Base-by-base conservation (phyloP, 164 flowering plant genomes). In the Magnolia kwangsiensis region DNA sequence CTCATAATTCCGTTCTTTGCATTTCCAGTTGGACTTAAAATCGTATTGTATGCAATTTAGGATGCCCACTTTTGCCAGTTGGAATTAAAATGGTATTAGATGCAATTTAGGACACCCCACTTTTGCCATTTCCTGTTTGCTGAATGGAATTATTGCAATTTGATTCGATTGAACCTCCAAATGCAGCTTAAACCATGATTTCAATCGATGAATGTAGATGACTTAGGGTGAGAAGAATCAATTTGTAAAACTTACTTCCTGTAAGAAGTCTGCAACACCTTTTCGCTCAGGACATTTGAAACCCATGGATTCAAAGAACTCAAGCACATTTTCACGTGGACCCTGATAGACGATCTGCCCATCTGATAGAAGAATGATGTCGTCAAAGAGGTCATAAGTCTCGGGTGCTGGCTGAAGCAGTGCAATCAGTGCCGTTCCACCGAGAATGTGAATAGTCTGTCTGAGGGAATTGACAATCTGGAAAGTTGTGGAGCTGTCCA, bases 321-420 rank as follows among this genome's bases (percentile, higher is more conserved):
- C 88, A 20, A 88, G 85, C 23, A 91, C 89, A 7, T 88, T 20
- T 77, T 90, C 90, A 9, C 90, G 84, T 9, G 93, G 89, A 50
- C 93, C 97, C 75, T 92, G 94, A 65, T 92, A 91, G 29, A 91
- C 89, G 45, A 90, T 85, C 65, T 83, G 86, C 11, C 95, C 92
- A 74, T 92, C 94, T 2, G 94, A 86, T 19, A 92, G 77, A 55
- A 92, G 90, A 51, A 92, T 82, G 64, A 92, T 87, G 76, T 91
- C 97, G 76, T 90, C 93, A 61, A 92, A 92, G 21, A 92, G 89
- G 64, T 89, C 78, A 45, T 85, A 92, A n/a, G 91, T 90, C 82
- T 92, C 97, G 0, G 94, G 97, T 7, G 97, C 90, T 9, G 97
- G 97, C 81, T 91, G 97, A 49, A 92, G 87, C 68, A 92, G 92